These are phyloP conservation scores for Malus fusca DNA, from an alignment of 306 rosid species.

Conservation along the genomic window DNA sequence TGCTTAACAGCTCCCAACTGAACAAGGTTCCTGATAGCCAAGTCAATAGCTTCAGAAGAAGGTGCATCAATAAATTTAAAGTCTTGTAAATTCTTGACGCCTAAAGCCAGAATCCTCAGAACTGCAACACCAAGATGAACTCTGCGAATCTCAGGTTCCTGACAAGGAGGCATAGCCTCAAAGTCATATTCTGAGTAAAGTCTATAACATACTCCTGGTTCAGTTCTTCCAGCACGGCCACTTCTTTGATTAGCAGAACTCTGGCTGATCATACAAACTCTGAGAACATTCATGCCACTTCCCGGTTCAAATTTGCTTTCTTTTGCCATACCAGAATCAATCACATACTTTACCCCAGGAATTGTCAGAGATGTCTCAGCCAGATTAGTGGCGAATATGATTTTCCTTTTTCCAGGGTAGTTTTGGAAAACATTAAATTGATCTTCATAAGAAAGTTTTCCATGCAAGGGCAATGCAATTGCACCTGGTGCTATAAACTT, in stretches of 20 bases:
- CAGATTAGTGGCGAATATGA: slow-evolving; percentile 85
- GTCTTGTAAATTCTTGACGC: slow-evolving; percentile 58
- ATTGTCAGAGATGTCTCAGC: slow-evolving; percentile 95
- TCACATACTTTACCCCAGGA: slow-evolving; percentile 91
- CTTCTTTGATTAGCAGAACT: slow-evolving; percentile 94
- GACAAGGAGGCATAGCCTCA: slow-evolving; percentile 57
- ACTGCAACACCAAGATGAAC: slow-evolving; percentile 98
- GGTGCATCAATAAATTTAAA: slow-evolving; percentile 95
- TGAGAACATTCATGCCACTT: slow-evolving; percentile 89
- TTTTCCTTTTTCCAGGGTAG: slow-evolving; percentile 64
- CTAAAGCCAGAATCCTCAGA: slow-evolving; percentile 80
- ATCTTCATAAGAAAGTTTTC: slow-evolving; percentile 74
- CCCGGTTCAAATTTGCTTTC: slow-evolving; percentile 77
- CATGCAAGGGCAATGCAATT: slow-evolving; percentile 70
- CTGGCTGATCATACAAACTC: slow-evolving; percentile 73
- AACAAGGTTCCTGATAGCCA: slow-evolving; percentile 72
- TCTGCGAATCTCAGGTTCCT: slow-evolving; percentile 92
- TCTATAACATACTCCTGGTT: slow-evolving; percentile 85
- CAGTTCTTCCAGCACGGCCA: slow-evolving; percentile 98
- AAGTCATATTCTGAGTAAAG: slow-evolving; percentile 72
- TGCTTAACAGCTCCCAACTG: slow-evolving; percentile 59
- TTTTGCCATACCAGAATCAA: slow-evolving; percentile 81
- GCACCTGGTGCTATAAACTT: slow-evolving; percentile 55
- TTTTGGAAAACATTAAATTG: slow-evolving; percentile 66
- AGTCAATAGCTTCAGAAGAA: slow-evolving; percentile 65